Base-by-base conservation (phyloP, 1,284 basidiomycete species). In the Ustilago shanxiensis region DNA sequence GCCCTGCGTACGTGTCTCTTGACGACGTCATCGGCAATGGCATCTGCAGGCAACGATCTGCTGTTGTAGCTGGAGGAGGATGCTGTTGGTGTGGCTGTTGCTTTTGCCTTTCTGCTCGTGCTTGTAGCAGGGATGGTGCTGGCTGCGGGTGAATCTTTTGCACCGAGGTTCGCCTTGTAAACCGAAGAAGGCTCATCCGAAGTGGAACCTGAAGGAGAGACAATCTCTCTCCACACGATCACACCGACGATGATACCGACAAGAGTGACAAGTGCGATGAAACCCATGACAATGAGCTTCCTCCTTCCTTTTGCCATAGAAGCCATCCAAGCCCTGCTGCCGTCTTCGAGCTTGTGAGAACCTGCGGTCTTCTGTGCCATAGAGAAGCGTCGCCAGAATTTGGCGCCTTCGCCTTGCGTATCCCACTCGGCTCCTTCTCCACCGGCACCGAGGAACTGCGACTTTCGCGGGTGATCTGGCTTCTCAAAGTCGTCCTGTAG, bases 391-490 rank as follows among this genome's bases (percentile, higher is more conserved):
- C 69, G 66, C 82, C 82, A 83, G 73, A 83, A 83, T 28, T 78
- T 78, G 53, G 79, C 80, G 5, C 80, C 82, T 51, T 73, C 62
- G 5, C 82, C 82, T 20, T 74, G 44, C 10, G 73, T 72, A 55
- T 83, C 82, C 82, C 82, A 83, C 63, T 83, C 82, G 37, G 75
- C 74, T 29, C 82, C 82, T 45, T 67, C 65, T 20, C 77, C 77
- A 22, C 79, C 75, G 2, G 66, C 82, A 20, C 82, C 82, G 11
- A 80, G 63, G 72, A 72, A 82, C 28, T 76, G 67, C 28, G 75
- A 79, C 62, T 81, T 80, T n/a, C 81, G 72, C 4, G 72, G 64
- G 16, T 75, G 65, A 18, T 75, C 71, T 2, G 79, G 78, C 63
- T 81, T 83, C 44, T 81, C 81, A 26, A 22, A 66, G 54, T 77